phyloP scores from a whole-genome alignment of 768 basidiomycete genomes.

The Macrolepiota dolichaula region DNA sequence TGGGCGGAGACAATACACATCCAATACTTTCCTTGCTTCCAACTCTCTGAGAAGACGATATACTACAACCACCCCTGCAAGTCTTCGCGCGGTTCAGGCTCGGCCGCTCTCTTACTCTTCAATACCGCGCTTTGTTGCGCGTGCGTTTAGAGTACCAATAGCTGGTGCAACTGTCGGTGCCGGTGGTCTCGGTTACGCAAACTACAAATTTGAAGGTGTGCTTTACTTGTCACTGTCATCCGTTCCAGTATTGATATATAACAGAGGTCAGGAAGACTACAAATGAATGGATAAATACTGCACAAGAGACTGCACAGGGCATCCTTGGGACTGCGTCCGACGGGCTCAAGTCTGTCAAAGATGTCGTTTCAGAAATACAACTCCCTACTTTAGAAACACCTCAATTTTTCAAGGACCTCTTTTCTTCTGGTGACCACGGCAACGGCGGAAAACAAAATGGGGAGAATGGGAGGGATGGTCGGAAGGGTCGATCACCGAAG shows the following conservation, averaged over 20 bases:
- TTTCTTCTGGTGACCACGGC: constrained; percentile 30
- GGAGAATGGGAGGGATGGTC: constrained; percentile 24
- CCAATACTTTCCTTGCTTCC: constrained; percentile 45
- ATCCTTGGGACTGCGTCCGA: constrained; percentile 72
- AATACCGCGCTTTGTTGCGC: constrained; percentile 83
- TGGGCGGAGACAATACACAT: constrained; percentile 52
- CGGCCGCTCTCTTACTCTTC: constrained; percentile 83
- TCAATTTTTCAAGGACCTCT: constrained; percentile 72
- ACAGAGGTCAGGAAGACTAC: constrained; percentile 73
- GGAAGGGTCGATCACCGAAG: constrained; percentile 47
- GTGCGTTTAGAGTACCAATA: constrained; percentile 85
- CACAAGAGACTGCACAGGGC: constrained; percentile 69
- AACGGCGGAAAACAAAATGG: constrained; percentile 29
- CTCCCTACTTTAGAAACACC: constrained; percentile 50
- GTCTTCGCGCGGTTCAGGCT: constrained; percentile 64
- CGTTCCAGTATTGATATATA: not conserved
- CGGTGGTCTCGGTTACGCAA: constrained; percentile 90
- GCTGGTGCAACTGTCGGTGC: constrained; percentile 89
- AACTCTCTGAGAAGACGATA: constrained; percentile 51
- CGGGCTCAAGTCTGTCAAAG: constrained; percentile 56
- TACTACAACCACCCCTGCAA: constrained; percentile 34
- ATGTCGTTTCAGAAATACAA: constrained; percentile 58
- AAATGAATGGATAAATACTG: constrained; percentile 58
- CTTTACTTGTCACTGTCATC: constrained; percentile 17
- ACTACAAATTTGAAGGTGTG: constrained; percentile 93